These are phyloP conservation scores for Helicostylum pulchrum DNA, from an alignment of 192 early-diverging fungal genomes.

Conservation along the genomic window DNA sequence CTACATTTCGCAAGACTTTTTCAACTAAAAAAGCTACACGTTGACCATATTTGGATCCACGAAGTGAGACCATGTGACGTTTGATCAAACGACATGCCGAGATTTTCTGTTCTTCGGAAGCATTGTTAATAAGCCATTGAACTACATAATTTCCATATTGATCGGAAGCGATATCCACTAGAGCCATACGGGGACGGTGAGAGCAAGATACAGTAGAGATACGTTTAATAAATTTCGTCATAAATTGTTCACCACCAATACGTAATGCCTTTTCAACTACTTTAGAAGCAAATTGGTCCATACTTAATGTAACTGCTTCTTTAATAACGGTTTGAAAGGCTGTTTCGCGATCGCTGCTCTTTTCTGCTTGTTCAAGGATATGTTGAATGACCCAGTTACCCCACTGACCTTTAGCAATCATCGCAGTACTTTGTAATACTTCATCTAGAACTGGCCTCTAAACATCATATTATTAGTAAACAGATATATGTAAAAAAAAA, in stretches of 20 bases:
- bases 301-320: conserved; percentile 50
- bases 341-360: conserved; percentile 49
- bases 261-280: conserved; percentile 70
- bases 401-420: conserved; percentile 75
- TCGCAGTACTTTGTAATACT: conserved; percentile 54
- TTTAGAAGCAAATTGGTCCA: conserved; percentile 76
- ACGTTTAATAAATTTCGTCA: conserved; percentile 24
- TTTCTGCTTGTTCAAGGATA: conserved; percentile 59
- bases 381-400: conserved; percentile 85
- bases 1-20: conserved; percentile 18
- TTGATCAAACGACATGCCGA: conserved; percentile 56
- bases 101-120: conserved; percentile 55
- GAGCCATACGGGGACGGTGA: conserved; percentile 38
- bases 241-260: conserved; percentile 30
- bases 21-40: conserved; percentile 41
- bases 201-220: conserved; percentile 26
- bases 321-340: conserved; percentile 46
- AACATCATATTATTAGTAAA: not conserved
- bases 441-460: conserved; percentile 60
- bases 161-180: conserved; percentile 74
- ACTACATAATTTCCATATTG: conserved; percentile 81
- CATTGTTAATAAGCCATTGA: conserved; percentile 64
- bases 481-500: too few species aligned
- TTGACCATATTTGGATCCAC: conserved; percentile 74
- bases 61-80: conserved; percentile 62